phyloP scores from a whole-genome alignment of 2,329 filamentous ascomycete genomes.

The Fusarium newnesense region DNA sequence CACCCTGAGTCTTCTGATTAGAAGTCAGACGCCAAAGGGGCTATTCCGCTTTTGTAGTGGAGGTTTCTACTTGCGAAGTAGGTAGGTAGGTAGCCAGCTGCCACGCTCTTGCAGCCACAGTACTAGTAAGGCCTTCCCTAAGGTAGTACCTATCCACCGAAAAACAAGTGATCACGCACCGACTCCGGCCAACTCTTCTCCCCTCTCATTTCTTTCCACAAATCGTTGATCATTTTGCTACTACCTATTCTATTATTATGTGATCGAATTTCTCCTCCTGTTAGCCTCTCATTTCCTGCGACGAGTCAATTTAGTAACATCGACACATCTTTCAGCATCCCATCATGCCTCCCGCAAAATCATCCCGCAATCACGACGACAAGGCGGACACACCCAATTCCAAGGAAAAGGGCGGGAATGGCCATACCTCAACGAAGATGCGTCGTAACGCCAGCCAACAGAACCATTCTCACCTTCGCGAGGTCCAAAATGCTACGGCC shows the following conservation, averaged over 20 bases:
- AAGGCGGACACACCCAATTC: conserved; percentile 54
- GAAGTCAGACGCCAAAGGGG: background rate
- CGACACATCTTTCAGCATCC: background rate
- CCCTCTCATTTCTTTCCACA: conserved; percentile 35
- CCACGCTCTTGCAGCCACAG: background rate
- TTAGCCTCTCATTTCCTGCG: conserved; percentile 2
- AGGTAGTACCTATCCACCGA: conserved; percentile 4
- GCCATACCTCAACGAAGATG: conserved; percentile 63
- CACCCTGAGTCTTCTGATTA: background rate
- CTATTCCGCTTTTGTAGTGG: background rate
- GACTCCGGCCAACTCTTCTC: conserved; percentile 37
- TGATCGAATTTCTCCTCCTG: conserved; percentile 20
- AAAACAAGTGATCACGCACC: conserved; percentile 39
- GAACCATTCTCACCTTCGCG: conserved; percentile 58
- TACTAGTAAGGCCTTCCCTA: background rate
- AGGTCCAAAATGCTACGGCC: conserved; percentile 54
- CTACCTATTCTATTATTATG: conserved; percentile 39
- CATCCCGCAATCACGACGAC: conserved; percentile 59
- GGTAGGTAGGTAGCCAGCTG: background rate
- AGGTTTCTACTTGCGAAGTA: background rate
- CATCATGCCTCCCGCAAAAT: conserved; percentile 59
- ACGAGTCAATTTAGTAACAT: background rate
- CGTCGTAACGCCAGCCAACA: conserved; percentile 65
- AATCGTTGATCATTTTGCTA: background rate
- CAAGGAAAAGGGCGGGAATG: conserved; percentile 59